These are phyloP conservation scores for Chondrostereum purpureum DNA, from an alignment of 1,284 basidiomycete genomes.

Conservation along the genomic window DNA sequence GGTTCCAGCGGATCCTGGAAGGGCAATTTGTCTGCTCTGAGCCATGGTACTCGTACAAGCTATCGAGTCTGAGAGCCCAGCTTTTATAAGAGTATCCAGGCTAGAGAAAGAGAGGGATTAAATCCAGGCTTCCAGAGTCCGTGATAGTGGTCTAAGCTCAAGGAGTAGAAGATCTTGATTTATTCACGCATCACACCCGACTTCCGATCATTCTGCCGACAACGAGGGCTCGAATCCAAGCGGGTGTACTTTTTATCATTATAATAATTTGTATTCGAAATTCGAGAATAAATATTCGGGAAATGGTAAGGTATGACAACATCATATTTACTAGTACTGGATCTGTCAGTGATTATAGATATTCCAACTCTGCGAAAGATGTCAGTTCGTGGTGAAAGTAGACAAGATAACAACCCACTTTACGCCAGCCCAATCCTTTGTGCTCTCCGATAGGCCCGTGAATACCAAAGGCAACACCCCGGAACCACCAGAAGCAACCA, in stretches of 20 bases:
- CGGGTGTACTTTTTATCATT: too few species aligned
- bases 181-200: too few species aligned
- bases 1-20: not conserved
- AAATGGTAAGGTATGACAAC: not conserved
- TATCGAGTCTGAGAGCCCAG: too few species aligned
- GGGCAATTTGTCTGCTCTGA: not conserved
- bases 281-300: too few species aligned
- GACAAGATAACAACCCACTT: conserved; percentile 39
- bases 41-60: not conserved
- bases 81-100: too few species aligned
- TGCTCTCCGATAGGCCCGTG: conserved; percentile 77
- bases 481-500: conserved; percentile 91
- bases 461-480: conserved; percentile 83
- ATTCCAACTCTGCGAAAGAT: conserved; percentile 30
- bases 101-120: too few species aligned
- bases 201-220: too few species aligned
- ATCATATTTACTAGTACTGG: not conserved
- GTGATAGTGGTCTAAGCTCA: too few species aligned
- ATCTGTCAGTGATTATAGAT: conserved; percentile 33
- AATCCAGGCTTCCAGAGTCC: too few species aligned
- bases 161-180: too few species aligned
- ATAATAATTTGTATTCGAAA: too few species aligned
- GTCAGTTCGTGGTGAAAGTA: conserved; percentile 4
- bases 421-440: conserved; percentile 77
- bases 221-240: too few species aligned